Percentiles rank a stretch among this genome's conserved stretches.
phyloP scores from a whole-genome alignment of 1,284 basidiomycete genomes.

The Schizophyllum amplum region DNA sequence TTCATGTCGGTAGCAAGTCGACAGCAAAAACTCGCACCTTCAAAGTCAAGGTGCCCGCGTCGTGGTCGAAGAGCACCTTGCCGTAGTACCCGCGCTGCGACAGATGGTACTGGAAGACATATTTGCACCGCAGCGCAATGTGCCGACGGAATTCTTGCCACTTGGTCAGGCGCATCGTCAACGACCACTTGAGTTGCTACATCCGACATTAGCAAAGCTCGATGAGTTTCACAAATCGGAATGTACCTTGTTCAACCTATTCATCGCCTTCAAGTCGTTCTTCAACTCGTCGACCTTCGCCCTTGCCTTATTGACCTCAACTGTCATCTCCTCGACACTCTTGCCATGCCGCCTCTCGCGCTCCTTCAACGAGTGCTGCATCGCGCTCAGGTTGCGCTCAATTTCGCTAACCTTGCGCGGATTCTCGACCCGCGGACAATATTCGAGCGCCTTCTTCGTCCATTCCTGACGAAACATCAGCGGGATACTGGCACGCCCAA shows the following conservation, averaged over 20 bases:
- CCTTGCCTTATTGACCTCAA: conserved; percentile 58
- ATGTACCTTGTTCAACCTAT: conserved; percentile 53
- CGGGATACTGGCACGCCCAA: neutral
- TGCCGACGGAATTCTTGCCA: conserved; percentile 88
- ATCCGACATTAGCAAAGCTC: conserved; percentile 3
- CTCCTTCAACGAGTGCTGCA: conserved; percentile 59
- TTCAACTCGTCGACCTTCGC: conserved; percentile 48
- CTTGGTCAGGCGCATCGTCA: conserved; percentile 55
- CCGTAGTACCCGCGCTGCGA: conserved; percentile 82
- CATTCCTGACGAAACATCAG: conserved; percentile 38
- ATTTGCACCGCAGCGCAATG: conserved; percentile 80
- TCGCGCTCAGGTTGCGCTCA: conserved; percentile 51
- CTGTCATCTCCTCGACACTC: conserved; percentile 68
- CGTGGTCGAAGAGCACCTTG: conserved; percentile 81
- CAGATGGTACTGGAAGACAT: conserved; percentile 78
- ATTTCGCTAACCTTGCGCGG: conserved; percentile 50
- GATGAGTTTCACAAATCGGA: neutral
- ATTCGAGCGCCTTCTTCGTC: conserved; percentile 55
- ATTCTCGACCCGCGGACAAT: conserved; percentile 52
- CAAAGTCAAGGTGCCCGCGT: conserved; percentile 55
- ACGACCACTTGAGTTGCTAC: conserved; percentile 57
- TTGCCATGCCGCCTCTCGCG: conserved; percentile 71
- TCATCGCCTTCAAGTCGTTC: conserved; percentile 55
- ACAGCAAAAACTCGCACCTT: conserved; percentile 36
- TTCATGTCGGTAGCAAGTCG: neutral